A percentile compares a stretch with the other conserved stretches of the same genome.
Evolutionary conservation across 2,329 filamentous ascomycete species (phyloP).

Genomic region (Trichoderma guizhouense): DNA sequence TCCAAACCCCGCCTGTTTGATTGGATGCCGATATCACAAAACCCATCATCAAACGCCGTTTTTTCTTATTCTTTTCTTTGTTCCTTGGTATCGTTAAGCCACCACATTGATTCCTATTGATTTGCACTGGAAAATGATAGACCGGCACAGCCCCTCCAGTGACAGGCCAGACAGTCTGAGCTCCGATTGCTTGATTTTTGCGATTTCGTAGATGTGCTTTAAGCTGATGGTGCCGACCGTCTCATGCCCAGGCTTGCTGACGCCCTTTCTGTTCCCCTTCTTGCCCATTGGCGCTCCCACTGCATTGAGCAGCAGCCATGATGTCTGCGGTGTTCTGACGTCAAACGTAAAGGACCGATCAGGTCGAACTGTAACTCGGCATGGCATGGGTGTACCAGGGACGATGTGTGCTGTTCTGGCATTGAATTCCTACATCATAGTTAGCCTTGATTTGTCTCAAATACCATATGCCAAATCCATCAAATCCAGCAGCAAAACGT

Average conservation of each 20-base stretch:
- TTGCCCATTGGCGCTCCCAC: constrained; percentile 69
- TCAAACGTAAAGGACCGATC: constrained; percentile 94
- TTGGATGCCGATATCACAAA: background rate
- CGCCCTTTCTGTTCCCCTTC: constrained; percentile 76
- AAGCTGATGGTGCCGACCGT: constrained; percentile 80
- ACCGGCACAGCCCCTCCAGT: constrained; percentile 68
- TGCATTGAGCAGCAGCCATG: constrained; percentile 81
- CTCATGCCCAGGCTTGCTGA: constrained; percentile 70
- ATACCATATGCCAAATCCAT: background rate
- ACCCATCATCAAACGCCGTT: background rate
- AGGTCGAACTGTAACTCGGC: constrained; percentile 84
- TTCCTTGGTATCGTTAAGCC: constrained; percentile 41
- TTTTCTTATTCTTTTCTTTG: no score
- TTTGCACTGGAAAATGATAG: constrained; percentile 71
- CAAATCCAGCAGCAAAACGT: background rate
- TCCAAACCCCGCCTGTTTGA: background rate
- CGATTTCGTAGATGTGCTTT: constrained; percentile 97
- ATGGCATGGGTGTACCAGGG: constrained; percentile 81
- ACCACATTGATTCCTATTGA: constrained; percentile 72
- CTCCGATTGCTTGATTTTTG: constrained; percentile 88
- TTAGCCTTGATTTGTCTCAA: background rate
- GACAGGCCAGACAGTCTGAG: constrained; percentile 68
- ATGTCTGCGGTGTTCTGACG: constrained; percentile 89
- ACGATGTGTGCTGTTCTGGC: constrained; percentile 83
- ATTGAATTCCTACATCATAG: constrained; percentile 77